phyloP scores from a whole-genome alignment of 2,329 filamentous ascomycete species.

The Penicillium sp. region DNA sequence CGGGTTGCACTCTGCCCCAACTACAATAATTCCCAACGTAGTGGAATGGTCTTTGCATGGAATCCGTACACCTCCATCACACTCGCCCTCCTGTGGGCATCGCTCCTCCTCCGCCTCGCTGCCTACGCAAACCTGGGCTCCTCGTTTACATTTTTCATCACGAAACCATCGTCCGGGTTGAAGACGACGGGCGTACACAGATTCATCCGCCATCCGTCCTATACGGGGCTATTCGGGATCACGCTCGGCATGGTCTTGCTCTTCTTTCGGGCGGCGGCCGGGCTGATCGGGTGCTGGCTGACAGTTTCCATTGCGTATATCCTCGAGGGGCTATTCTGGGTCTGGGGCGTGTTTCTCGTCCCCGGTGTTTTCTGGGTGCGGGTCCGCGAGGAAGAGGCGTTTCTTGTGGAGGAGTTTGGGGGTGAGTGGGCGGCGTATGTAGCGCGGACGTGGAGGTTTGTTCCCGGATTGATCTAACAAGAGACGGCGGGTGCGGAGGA shows the following conservation, averaged over 20 bases:
- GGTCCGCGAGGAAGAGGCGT: not conserved
- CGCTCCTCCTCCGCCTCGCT: not conserved
- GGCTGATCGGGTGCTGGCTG: not conserved
- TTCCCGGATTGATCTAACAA: conserved; percentile 1
- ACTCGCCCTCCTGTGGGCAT: not conserved
- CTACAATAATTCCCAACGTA: not conserved
- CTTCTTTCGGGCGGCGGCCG: not conserved
- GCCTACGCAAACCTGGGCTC: not conserved
- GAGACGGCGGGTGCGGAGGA: too few relatives aligned
- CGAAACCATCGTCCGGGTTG: not conserved
- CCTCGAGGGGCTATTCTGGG: not conserved
- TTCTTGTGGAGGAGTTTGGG: conserved; percentile 6
- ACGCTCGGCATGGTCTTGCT: not conserved
- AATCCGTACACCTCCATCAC: not conserved
- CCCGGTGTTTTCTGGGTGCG: not conserved
- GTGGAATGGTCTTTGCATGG: not conserved
- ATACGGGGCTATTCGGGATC: not conserved
- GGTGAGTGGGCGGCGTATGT: conserved; percentile 7
- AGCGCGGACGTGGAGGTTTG: not conserved
- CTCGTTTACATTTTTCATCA: conserved; percentile 12
- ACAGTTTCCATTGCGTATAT: not conserved
- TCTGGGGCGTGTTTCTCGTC: not conserved
- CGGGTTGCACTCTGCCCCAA: conserved; percentile 1
- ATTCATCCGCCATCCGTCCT: conserved; percentile 11
- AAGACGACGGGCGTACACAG: conserved; percentile 5